Percentiles rank a stretch among this genome's conserved stretches.
Conservation (phyloP, 169 alveolate species). For the Cryptosporidium sp. region DNA sequence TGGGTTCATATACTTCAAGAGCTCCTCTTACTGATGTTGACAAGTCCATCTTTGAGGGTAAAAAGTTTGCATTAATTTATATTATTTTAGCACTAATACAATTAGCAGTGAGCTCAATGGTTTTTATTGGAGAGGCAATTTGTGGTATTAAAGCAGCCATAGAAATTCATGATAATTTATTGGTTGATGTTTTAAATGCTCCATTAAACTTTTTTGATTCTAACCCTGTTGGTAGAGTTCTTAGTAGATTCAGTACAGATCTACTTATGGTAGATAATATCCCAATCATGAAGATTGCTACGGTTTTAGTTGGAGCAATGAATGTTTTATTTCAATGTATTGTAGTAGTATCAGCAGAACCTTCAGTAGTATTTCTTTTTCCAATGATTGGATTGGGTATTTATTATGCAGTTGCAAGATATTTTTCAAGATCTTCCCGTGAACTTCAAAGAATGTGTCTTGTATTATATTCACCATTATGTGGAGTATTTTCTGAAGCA, state of each 20-base stretch:
- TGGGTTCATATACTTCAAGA: conserved; percentile 66
- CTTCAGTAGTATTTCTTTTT: conserved; percentile 72
- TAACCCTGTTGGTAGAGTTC: conserved; percentile 82
- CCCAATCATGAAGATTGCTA: conserved; percentile 75
- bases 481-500: conserved; percentile 75
- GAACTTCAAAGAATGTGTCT: conserved; percentile 78
- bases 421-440: conserved; percentile 79
- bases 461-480: conserved; percentile 68
- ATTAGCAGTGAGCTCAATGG: conserved; percentile 57
- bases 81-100: conserved; percentile 20
- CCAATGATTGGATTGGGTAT: conserved; percentile 76
- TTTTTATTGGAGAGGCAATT: conserved; percentile 71
- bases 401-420: conserved; percentile 77
- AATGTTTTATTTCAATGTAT: conserved; percentile 76
- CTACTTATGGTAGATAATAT: conserved; percentile 78
- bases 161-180: conserved; percentile 64
- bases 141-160: conserved; percentile 78
- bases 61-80: conserved; percentile 38
- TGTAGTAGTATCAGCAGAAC: conserved; percentile 70
- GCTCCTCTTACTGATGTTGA: conserved; percentile 23
- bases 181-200: conserved; percentile 78
- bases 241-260: conserved; percentile 84
- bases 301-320: conserved; percentile 76
- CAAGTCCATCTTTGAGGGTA: conserved; percentile 45
- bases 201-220: conserved; percentile 83